Evolutionary conservation across 257 asterid species (phyloP), one percentile per base, ranked within the genome.

Genomic region (Catharanthus roseus): DNA sequence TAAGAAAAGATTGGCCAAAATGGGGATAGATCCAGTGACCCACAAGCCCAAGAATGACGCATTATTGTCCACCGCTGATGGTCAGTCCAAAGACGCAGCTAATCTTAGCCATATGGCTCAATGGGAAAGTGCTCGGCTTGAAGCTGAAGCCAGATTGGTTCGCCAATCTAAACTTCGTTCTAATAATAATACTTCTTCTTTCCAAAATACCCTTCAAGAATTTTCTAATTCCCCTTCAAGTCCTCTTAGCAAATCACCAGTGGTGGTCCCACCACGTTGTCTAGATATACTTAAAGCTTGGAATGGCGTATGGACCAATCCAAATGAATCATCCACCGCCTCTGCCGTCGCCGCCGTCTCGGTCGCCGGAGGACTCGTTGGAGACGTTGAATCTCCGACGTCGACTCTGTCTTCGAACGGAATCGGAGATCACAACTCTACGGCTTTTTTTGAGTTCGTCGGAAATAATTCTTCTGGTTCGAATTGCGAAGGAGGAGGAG

Each of bases 71-170:
- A 79, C 28, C 33, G 96, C 28, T 28, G 96, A 88, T 12, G 89
- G 90, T 61, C 93, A 90, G 64, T 78, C 96, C 53, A 92, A 92
- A 42, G 79, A 75, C 21, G 89, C 96, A 0, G 95, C 96, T 16
- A 92, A 90, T 67, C 86, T 92, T 3, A 92, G 95, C 89, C 98
- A 92, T 70, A 90, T 92, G 96, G 98, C 98, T 31, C 98, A 92
- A 75, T 92, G 98, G 98, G 98, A 92, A 75, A 92, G 96, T 36
- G 98, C 98, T n/a, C 83, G 98, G 0, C 90, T 92, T 11, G 96
- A 92, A 82, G 98, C 98, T 10, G 98, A 92, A 80, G 92, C 97
- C 16, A 68, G 98, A 66, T 69, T 92, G 49, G 97, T 76, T 65
- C 34, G 90, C 10, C 97, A 88, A 38, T 91, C 97, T 24, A 91